Base-by-base conservation (phyloP, 805 yeast genomes). In the Starmerella tilneyi region DNA sequence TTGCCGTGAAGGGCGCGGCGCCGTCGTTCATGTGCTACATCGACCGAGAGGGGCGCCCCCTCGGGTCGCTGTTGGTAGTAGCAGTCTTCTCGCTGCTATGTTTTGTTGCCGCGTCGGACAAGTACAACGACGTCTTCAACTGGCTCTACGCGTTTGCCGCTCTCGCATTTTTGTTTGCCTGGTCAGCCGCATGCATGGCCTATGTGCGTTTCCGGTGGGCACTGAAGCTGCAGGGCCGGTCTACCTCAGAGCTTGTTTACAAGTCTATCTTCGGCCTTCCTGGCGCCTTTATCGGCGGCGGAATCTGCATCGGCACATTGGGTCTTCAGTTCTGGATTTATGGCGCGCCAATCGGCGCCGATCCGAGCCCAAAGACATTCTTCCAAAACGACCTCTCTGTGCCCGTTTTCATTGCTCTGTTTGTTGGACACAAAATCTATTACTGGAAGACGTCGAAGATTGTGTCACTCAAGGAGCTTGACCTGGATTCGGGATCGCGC, bases 251-350 rank as follows among this genome's bases (percentile, higher is more conserved):
- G 61, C 65, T 84, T 41, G 69, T 81, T 0, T 84, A 75, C 64
- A 67, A 66, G 35, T 72, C 94, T 7, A 81, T 79, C 49, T 66
- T 74, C 40, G 94, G 94, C 56, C 63, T 78, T 30, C 63, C 61
- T 52, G 94, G 94, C 41, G 79, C 94, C 0, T 63, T 61, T 52
- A 73, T 72, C 61, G 92, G 89, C 48, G 59, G 74, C 13, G 49
- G 64, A 21, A 64, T 84, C 58, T 76, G 78, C 60, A 29, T 73
- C 28, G 60, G 80, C 45, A 79, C 83, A 49, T 68, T 84, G 47
- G 65, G 74, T 44, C 83, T 86, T 26, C 89, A 83, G 66, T 81
- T 84, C 68, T 84, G 88, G 84, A 70, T 79, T 50, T 86, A 89
- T 15, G 64, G 81, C 38, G 82, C 71, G 71, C 94, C 94, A 44